Evolutionary conservation across 148 eudicot species (phyloP), one percentile per base, ranked within the genome.

Genomic region (Silene latifolia): DNA sequence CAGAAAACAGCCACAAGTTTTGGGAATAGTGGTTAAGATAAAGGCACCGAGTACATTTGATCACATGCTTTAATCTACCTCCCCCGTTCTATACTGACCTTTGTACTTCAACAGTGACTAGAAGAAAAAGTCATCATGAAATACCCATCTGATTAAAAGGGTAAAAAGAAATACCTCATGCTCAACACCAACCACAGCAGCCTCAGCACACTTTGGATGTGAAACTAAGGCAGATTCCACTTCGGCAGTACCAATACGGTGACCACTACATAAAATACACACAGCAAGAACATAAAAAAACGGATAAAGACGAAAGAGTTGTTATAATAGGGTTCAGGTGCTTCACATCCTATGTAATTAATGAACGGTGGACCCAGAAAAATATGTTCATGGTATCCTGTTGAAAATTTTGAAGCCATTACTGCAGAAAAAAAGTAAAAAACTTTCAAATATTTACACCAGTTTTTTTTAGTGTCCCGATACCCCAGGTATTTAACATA

Each of bases 141-240:
- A 69, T 51, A 42, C 11, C 74, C 59, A 39, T 24, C 9, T 13
- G 62, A 61, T n/a, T 10, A 47, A 59, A 63, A 42, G 51, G 47
- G 25, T 42, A 63, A 42, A 68, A 69, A 32, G 29, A 68, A 65
- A 18, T 80, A 92, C 99, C 99, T 92, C 99, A 74, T 95, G 99
- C 80, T 95, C 99, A 76, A 95, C 85, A 63, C 98, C 99, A 80
- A 95, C 99, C 71, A 95, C 99, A 74, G 99, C 99, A 77, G 99
- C 99, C 89, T 95, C 99, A 57, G 97, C 89, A 86, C 99, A 95
- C 63, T 90, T 87, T 44, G 92, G 89, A 79, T 95, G 99, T 77
- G 97, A 95, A 88, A 95, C 98, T 77, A 95, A 84, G 75, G 99
- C 99, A 72, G 99, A 95, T 83, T 95, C 99, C 70, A 95, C 99